These are phyloP conservation scores for Clavispora carvajalis DNA, from an alignment of 805 yeast genomes.

Conservation along the genomic window DNA sequence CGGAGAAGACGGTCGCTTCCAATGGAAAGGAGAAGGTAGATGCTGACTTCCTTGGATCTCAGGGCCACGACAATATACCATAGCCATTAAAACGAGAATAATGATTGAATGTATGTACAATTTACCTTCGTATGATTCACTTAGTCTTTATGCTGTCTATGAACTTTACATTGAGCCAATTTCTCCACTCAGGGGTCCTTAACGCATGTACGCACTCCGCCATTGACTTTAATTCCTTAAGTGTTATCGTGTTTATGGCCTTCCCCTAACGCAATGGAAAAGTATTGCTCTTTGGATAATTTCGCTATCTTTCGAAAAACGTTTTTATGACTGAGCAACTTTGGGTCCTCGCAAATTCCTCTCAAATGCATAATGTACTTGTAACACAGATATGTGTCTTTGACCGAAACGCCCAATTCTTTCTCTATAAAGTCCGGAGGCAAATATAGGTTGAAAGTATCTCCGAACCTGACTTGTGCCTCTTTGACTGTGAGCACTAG, in stretches of 20 bases:
- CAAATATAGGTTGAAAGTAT: constrained; percentile 5
- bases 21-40: no score
- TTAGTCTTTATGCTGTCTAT: not conserved
- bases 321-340: constrained; percentile 13
- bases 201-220: no score
- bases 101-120: no score
- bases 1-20: no score
- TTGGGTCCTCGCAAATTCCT: constrained; percentile 14
- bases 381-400: constrained; percentile 12
- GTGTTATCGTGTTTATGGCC: no score
- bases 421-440: constrained; percentile 8
- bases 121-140: no score
- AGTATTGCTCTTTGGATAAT: constrained; percentile 7
- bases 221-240: no score
- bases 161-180: not conserved
- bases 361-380: constrained; percentile 12
- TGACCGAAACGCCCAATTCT: constrained; percentile 4
- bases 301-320: constrained; percentile 10
- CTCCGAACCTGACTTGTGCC: constrained; percentile 11
- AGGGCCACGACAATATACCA: not conserved
- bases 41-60: no score
- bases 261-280: constrained; percentile 3
- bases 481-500: constrained; percentile 13
- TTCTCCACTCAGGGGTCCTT: no score
- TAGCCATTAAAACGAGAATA: not conserved